Percentiles rank a stretch among this genome's conserved stretches.
Conservation (phyloP, 2,329 filamentous ascomycete species). For the Fusarium scirpi region DNA sequence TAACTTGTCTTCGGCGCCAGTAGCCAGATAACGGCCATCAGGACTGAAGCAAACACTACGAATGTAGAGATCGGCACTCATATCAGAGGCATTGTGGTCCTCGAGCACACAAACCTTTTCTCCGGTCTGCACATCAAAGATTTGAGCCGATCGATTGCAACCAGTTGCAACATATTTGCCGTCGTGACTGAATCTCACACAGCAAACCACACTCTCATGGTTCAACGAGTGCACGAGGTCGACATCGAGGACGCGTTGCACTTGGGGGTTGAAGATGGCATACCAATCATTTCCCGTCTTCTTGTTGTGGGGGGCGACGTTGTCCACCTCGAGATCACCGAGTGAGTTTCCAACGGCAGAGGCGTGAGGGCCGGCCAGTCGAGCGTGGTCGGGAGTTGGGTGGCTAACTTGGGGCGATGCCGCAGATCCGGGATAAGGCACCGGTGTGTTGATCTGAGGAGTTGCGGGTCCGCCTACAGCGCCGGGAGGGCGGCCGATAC, state of each 20-base stretch:
- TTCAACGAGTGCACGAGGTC: slow-evolving; percentile 92
- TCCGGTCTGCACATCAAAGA: slow-evolving; percentile 91
- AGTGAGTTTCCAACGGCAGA: slow-evolving; percentile 72
- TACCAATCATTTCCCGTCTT: slow-evolving; percentile 94
- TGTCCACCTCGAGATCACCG: slow-evolving; percentile 87
- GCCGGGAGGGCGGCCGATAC: slow-evolving; percentile 73
- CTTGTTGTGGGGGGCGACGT: slow-evolving; percentile 87
- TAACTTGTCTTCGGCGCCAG: slow-evolving; percentile 96
- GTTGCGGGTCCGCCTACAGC: slow-evolving; percentile 80
- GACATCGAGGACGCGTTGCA: slow-evolving; percentile 90
- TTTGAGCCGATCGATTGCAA: slow-evolving; percentile 99
- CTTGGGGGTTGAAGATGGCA: slow-evolving; percentile 93
- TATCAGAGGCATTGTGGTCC: slow-evolving; percentile 82
- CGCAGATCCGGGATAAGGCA: slow-evolving; percentile 84
- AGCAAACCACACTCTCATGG: slow-evolving; percentile 98
- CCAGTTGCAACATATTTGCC: slow-evolving; percentile 96
- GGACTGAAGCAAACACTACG: slow-evolving; percentile 98
- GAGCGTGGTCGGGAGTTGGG: slow-evolving; percentile 77
- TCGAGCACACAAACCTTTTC: slow-evolving; percentile 90
- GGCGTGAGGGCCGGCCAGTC: slow-evolving; percentile 64
- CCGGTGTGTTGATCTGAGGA: slow-evolving; percentile 89
- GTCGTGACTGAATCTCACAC: slow-evolving; percentile 95
- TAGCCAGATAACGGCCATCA: slow-evolving; percentile 92
- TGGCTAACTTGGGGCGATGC: slow-evolving; percentile 90
- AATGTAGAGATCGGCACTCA: slow-evolving; percentile 94